These are phyloP conservation scores for Metarhizium brunneum DNA, from an alignment of 2,329 filamentous ascomycete genomes.

Conservation along the genomic window DNA sequence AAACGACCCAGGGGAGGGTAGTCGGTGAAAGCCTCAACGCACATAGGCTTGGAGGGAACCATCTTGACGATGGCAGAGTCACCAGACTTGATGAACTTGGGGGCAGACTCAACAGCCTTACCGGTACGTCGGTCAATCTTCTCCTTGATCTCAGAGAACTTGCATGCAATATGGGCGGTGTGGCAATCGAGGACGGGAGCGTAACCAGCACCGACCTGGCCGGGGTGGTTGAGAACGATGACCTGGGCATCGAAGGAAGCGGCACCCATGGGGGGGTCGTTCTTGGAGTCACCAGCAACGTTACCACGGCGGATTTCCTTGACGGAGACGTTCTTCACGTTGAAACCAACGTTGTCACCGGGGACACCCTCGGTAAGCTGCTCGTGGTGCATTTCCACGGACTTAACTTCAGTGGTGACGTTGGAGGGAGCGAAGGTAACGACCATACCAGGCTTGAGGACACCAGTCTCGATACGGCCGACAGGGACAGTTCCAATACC, in stretches of 20 bases:
- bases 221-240: constrained; percentile 99
- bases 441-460: constrained; percentile 86
- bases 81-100: constrained; percentile 99
- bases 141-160: constrained; percentile 98
- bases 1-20: constrained; percentile 99
- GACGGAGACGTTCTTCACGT: constrained; percentile 99
- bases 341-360: constrained; percentile 99
- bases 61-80: constrained; percentile 99
- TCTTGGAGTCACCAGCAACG: constrained; percentile 99
- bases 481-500: constrained; percentile 99
- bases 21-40: constrained; percentile 99
- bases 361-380: constrained; percentile 91
- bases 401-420: constrained; percentile 99
- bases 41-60: constrained; percentile 99
- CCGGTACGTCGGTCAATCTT: constrained; percentile 99
- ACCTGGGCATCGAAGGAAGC: constrained; percentile 99
- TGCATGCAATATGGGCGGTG: constrained; percentile 99
- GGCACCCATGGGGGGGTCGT: constrained; percentile 83
- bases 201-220: constrained; percentile 98
- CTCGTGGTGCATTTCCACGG: constrained; percentile 99
- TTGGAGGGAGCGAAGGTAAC: constrained; percentile 97
- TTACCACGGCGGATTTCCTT: constrained; percentile 99
- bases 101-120: constrained; percentile 82
- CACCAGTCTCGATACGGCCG: constrained; percentile 99
- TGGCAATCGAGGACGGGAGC: constrained; percentile 99